Evolutionary conservation across 2,329 filamentous ascomycete genomes (phyloP).

Genomic region (Waltergamsia citrina): DNA sequence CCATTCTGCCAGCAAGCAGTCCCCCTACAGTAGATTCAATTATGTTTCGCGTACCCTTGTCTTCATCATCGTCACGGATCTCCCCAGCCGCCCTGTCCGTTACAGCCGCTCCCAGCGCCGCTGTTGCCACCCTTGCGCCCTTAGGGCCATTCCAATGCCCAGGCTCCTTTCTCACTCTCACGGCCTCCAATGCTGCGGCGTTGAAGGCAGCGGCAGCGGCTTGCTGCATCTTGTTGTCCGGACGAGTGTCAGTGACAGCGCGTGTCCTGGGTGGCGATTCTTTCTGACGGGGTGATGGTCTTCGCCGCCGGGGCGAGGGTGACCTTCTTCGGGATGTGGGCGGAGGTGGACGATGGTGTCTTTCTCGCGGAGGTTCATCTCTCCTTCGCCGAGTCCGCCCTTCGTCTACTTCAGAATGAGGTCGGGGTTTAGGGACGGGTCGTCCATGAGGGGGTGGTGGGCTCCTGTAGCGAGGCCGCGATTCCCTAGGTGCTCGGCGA

Average conservation of each 20-base stretch:
- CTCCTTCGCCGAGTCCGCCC: no score
- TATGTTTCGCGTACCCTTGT: constrained; percentile 9
- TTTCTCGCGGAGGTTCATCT: no score
- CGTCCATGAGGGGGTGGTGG: no score
- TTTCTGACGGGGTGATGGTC: neutral
- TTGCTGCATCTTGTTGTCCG: constrained; percentile 2
- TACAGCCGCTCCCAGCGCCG: constrained; percentile 28
- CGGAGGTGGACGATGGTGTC: no score
- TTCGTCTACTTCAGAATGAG: no score
- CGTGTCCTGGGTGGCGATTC: neutral
- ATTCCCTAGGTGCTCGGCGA: no score
- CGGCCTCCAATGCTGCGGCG: constrained; percentile 27
- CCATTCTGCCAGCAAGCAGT: constrained; percentile 10
- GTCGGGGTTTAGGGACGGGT: no score
- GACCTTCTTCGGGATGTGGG: neutral
- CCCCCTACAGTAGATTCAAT: constrained; percentile 11
- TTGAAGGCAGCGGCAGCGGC: constrained; percentile 18
- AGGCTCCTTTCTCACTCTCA: constrained; percentile 25
- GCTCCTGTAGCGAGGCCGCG: no score
- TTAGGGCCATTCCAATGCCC: constrained; percentile 28
- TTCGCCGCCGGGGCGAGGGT: neutral
- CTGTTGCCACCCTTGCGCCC: constrained; percentile 26
- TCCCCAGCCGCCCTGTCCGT: constrained; percentile 20
- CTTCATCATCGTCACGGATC: constrained; percentile 5
- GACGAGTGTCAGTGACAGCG: neutral